Base-by-base conservation (phyloP, 805 yeast species). In the Lachancea mirantina region DNA sequence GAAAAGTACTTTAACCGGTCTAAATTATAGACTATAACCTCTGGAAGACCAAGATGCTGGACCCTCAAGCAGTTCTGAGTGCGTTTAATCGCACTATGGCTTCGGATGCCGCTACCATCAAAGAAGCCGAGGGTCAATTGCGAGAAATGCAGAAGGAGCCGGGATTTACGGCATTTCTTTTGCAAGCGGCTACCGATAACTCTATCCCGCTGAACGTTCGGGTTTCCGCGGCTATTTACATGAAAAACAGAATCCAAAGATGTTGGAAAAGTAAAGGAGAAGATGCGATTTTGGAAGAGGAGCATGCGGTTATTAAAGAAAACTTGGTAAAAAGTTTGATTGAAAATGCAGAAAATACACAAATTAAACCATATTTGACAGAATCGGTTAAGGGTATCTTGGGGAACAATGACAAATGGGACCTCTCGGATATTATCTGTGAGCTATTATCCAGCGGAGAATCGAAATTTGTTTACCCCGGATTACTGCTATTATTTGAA, bases 151-250 rank as follows among this genome's bases (percentile, higher is more conserved):
- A 74, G 48, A 68, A 67, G 39, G 72, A 70, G 40, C 67, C 72
- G 1, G 81, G 81, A 3, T 74, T 75, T 52, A 70, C 79, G 1
- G 61, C 67, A 9, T 72, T 72, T 47, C 59, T 76, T 28, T 56
- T 76, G 18, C 72, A 68, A 23, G 57, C 75, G 28, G 63, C 72
- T 9, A 52, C 60, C 7, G 78, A 76, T 43, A 52, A 52, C 3
- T 55, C 62, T 4, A 57, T 64, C 19, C 60, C 72, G 4, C 39
- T 46, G 5, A 62, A 64, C 8, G 66, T 74, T 31, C 65, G 75
- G 38, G 61, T 72, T 39, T 78, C 84, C 8, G 68, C 80, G 5
- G 78, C 81, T 0, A 79, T 82, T 5, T 78, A 73, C 50, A 72
- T 79, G 55, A 82, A 82, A 50, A 81, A 81, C 52, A 65, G 72